These are phyloP conservation scores for Pseudognaphalium luteoalbum DNA, from an alignment of 129 eudicot genomes.

Conservation along the genomic window DNA sequence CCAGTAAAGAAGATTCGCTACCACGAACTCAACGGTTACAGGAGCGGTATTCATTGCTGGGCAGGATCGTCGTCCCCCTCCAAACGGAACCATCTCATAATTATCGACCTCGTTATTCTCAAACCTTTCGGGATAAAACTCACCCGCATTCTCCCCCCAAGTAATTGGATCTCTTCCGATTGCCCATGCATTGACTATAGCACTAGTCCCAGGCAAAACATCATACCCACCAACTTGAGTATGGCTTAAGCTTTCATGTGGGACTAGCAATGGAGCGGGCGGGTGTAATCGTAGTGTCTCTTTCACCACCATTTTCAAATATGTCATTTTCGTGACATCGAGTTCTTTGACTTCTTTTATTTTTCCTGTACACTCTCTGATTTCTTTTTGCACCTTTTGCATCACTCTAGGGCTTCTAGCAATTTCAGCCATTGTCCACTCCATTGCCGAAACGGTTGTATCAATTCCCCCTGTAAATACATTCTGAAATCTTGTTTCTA, in stretches of 20 bases:
- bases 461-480: conserved; percentile 51
- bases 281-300: conserved; percentile 56
- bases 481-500: no score
- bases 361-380: conserved; percentile 26
- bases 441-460: conserved; percentile 44
- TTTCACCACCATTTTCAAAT: conserved; percentile 58
- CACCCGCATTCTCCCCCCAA: conserved; percentile 50
- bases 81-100: conserved; percentile 51
- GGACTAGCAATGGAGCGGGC: conserved; percentile 46
- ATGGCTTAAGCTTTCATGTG: conserved; percentile 22
- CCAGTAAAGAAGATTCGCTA: conserved; percentile 47
- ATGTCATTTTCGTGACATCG: conserved; percentile 52
- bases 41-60: conserved; percentile 49
- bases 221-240: conserved; percentile 43
- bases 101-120: conserved; percentile 39
- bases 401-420: conserved; percentile 35
- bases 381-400: conserved; percentile 51
- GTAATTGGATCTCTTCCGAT: conserved; percentile 45
- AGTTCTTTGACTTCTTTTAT: conserved; percentile 19
- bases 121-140: conserved; percentile 67
- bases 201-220: conserved; percentile 37
- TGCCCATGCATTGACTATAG: conserved; percentile 50
- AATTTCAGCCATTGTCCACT: conserved; percentile 79
- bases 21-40: conserved; percentile 35
- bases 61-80: conserved; percentile 57